These are phyloP conservation scores for Leersia perrieri DNA, from an alignment of 176 grass and related monocot genomes.

Conservation along the genomic window DNA sequence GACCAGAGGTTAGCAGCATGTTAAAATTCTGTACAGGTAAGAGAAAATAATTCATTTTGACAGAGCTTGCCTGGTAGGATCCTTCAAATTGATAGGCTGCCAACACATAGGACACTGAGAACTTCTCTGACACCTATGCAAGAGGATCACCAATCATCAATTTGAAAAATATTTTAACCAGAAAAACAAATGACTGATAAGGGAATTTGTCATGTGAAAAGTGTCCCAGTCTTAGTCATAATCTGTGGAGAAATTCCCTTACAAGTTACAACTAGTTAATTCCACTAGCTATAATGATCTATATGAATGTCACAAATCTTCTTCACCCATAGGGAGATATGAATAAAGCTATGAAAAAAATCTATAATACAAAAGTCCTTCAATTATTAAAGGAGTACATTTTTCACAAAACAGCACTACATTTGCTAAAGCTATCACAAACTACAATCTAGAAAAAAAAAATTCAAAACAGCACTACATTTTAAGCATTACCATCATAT, in stretches of 20 bases:
- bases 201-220: slow-evolving; percentile 13
- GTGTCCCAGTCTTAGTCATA: background rate
- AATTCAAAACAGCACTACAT: background rate
- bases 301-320: background rate
- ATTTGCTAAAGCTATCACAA: background rate
- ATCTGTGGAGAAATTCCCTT: background rate
- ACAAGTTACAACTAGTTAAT: background rate
- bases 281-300: background rate
- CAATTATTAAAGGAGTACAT: background rate
- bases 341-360: background rate
- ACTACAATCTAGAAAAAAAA: background rate
- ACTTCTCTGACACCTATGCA: slow-evolving; percentile 87
- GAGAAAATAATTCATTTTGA: background rate
- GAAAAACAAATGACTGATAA: background rate
- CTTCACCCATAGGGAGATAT: background rate
- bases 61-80: slow-evolving; percentile 69
- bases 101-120: slow-evolving; percentile 99
- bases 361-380: background rate
- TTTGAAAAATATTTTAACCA: slow-evolving; percentile 23
- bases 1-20: slow-evolving; percentile 16
- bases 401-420: background rate
- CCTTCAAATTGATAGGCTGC: slow-evolving; percentile 80
- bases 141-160: slow-evolving; percentile 27
- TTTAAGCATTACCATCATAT: background rate
- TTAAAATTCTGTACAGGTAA: slow-evolving; percentile 22